A percentile compares a stretch with the other conserved stretches of the same genome.
These are phyloP conservation scores for Bassia scoparia DNA, from an alignment of 148 eudicot species.

Conservation along the genomic window DNA sequence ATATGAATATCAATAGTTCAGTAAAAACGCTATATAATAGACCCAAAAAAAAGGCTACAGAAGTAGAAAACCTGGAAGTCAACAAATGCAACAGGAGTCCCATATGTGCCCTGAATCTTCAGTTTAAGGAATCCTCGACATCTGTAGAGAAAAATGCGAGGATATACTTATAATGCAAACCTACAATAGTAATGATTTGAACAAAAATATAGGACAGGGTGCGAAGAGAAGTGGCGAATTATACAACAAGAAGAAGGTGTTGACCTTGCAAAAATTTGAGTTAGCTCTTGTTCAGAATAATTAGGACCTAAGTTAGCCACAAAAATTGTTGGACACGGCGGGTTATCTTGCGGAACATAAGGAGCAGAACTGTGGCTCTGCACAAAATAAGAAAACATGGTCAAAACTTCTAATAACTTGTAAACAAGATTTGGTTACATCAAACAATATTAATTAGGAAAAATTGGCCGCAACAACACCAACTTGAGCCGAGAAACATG, in stretches of 20 bases:
- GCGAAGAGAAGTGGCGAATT: not conserved
- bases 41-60: not conserved
- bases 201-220: not conserved
- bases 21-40: not conserved
- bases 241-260: not conserved
- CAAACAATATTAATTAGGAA: no score
- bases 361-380: constrained; percentile 39
- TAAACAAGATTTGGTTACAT: not conserved
- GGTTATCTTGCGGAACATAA: constrained; percentile 37
- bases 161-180: constrained; percentile 14
- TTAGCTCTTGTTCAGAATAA: constrained; percentile 75
- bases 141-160: constrained; percentile 33
- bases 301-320: constrained; percentile 75
- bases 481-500: no score
- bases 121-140: constrained; percentile 78
- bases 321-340: constrained; percentile 84
- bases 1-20: not conserved
- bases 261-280: constrained; percentile 86
- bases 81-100: constrained; percentile 92
- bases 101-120: constrained; percentile 81
- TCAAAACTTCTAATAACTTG: not conserved
- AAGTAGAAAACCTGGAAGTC: constrained; percentile 58
- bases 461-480: no score
- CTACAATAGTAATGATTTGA: not conserved
- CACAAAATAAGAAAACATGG: not conserved